Percentiles rank a stretch among this genome's conserved stretches.
Conservation (phyloP, 2,329 filamentous ascomycete genomes). For the Fusarium annulatum region DNA sequence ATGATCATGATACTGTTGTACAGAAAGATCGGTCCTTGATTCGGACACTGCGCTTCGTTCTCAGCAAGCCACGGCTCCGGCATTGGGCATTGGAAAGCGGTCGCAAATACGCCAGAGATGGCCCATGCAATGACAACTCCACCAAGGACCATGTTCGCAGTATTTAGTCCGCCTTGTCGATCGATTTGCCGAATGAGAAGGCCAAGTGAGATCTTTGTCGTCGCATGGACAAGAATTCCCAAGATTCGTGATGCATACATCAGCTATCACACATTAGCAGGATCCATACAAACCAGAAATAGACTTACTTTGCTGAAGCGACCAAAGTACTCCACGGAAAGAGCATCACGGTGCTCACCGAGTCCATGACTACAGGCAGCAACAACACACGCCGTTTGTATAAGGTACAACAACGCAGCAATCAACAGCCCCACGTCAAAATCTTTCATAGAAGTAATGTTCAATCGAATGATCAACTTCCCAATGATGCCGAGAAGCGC, state of each 20-base stretch:
- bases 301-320: slow-evolving; percentile 32
- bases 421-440: slow-evolving; percentile 28
- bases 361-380: slow-evolving; percentile 30
- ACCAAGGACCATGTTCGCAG: slow-evolving; percentile 26
- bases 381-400: slow-evolving; percentile 37
- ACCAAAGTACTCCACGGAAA: slow-evolving; percentile 8
- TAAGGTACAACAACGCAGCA: slow-evolving; percentile 22
- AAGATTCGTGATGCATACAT: slow-evolving; percentile 38
- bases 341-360: slow-evolving; percentile 17
- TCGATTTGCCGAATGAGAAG: slow-evolving; percentile 41
- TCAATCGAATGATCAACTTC: slow-evolving; percentile 40
- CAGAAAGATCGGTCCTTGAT: slow-evolving; percentile 21
- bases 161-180: slow-evolving; percentile 22
- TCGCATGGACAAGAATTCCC: slow-evolving; percentile 28
- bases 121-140: slow-evolving; percentile 20
- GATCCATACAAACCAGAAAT: rapidly evolving
- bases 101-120: slow-evolving; percentile 25
- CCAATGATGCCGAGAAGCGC: slow-evolving; percentile 34
- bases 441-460: slow-evolving; percentile 39
- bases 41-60: slow-evolving; percentile 17
- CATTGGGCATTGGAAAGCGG: slow-evolving; percentile 29
- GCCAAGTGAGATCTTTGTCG: slow-evolving; percentile 37
- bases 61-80: slow-evolving; percentile 32
- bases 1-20: slow-evolving; percentile 37
- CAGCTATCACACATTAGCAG: slow-evolving; percentile 21